Percentiles rank a stretch among this genome's conserved stretches.
phyloP scores from a whole-genome alignment of 257 asterid species.

The Dorcoceras hygrometricum region DNA sequence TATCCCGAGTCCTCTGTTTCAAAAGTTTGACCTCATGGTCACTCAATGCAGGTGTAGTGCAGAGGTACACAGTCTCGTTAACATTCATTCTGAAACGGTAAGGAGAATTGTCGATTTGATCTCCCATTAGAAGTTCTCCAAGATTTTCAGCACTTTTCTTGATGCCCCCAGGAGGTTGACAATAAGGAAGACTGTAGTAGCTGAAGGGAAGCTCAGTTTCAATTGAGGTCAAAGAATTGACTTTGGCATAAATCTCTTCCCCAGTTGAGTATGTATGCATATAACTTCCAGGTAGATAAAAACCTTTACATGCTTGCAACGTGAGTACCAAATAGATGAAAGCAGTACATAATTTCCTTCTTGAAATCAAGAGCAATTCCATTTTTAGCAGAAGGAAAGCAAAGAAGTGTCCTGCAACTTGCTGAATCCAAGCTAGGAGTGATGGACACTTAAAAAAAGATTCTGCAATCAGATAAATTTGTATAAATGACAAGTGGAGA shows the following conservation, averaged over 20 bases:
- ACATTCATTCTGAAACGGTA: slow-evolving; percentile 67
- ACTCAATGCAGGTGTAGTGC: slow-evolving; percentile 60
- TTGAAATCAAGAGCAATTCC: slow-evolving; percentile 56
- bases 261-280: slow-evolving; percentile 62
- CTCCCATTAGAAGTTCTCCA: slow-evolving; percentile 83
- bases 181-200: slow-evolving; percentile 76
- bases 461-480: slow-evolving; percentile 34
- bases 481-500: slow-evolving; percentile 8
- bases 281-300: slow-evolving; percentile 80
- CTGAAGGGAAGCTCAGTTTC: slow-evolving; percentile 77
- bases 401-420: slow-evolving; percentile 23
- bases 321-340: slow-evolving; percentile 45
- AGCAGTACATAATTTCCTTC: slow-evolving; percentile 44
- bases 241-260: slow-evolving; percentile 54
- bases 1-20: slow-evolving; percentile 75
- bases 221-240: slow-evolving; percentile 79
- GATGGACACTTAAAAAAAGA: slow-evolving; percentile 17
- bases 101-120: slow-evolving; percentile 76
- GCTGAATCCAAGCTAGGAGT: slow-evolving; percentile 32
- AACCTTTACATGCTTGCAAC: slow-evolving; percentile 54
- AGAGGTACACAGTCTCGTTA: slow-evolving; percentile 62
- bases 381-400: slow-evolving; percentile 44
- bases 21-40: slow-evolving; percentile 71
- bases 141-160: slow-evolving; percentile 84
- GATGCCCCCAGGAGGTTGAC: slow-evolving; percentile 55